Conservation (phyloP, 2,329 filamentous ascomycete genomes). For the Cercospora citrullina region DNA sequence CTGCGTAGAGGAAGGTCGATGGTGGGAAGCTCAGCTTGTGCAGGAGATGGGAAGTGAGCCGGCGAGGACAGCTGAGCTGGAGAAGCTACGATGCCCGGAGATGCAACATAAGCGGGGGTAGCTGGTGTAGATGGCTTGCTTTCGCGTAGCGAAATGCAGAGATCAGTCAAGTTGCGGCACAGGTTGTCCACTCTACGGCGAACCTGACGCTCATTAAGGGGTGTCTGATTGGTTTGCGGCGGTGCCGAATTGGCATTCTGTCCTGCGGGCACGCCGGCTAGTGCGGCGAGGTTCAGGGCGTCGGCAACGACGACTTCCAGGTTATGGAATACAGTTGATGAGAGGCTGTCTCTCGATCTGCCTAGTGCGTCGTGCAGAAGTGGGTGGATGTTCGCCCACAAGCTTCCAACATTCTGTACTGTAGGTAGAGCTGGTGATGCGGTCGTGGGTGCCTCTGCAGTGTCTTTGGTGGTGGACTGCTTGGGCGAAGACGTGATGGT, state of each 20-base stretch:
- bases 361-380: constrained; percentile 76
- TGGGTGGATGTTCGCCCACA: constrained; percentile 65
- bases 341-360: constrained; percentile 72
- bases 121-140: constrained; percentile 34
- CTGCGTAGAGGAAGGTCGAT: constrained; percentile 1
- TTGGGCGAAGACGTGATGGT: constrained; percentile 90
- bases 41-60: neutral
- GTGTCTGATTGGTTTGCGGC: constrained; percentile 58
- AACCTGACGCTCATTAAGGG: constrained; percentile 76
- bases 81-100: neutral
- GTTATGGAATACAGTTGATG: constrained; percentile 70
- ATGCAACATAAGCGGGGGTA: neutral
- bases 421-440: constrained; percentile 7
- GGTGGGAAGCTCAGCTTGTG: neutral
- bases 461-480: constrained; percentile 55
- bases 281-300: constrained; percentile 72
- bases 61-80: neutral
- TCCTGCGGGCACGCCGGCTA: constrained; percentile 70
- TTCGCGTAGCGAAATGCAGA: constrained; percentile 74
- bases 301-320: constrained; percentile 81
- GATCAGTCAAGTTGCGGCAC: constrained; percentile 87
- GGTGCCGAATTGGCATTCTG: constrained; percentile 64
- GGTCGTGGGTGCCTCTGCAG: constrained; percentile 30
- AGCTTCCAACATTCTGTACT: constrained; percentile 40
- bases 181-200: constrained; percentile 89